phyloP scores from a whole-genome alignment of 164 flowering plant genomes.

The Chloranthus sessilifolius region DNA sequence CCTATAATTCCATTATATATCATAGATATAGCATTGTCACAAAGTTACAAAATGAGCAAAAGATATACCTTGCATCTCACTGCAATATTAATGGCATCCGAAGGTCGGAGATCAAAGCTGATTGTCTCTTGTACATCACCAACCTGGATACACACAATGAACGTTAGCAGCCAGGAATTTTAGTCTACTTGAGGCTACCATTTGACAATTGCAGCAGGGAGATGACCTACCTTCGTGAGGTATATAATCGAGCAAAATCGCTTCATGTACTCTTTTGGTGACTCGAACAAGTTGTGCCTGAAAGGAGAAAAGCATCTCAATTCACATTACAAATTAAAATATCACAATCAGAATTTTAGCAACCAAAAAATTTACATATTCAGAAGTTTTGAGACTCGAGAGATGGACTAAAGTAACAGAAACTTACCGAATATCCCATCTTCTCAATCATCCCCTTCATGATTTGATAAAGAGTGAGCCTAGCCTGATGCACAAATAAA shows the following conservation, averaged over 20 bases:
- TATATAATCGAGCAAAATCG: slow-evolving; percentile 88
- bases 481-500: slow-evolving; percentile 45
- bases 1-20: too few species aligned
- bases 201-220: too few species aligned
- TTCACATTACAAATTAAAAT: neutral
- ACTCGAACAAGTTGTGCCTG: slow-evolving; percentile 94
- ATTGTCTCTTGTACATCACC: too few species aligned
- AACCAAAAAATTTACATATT: neutral
- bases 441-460: slow-evolving; percentile 89
- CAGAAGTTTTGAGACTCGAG: neutral
- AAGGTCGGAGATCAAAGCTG: too few species aligned
- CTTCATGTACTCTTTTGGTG: slow-evolving; percentile 94
- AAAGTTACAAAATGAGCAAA: too few species aligned
- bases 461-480: slow-evolving; percentile 91
- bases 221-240: slow-evolving; percentile 68
- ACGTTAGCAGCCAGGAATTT: too few species aligned
- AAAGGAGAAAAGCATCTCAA: slow-evolving; percentile 5
- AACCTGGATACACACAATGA: too few species aligned
- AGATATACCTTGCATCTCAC: too few species aligned
- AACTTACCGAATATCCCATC: slow-evolving; percentile 83
- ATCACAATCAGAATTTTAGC: neutral
- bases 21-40: too few species aligned
- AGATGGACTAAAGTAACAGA: neutral
- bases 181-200: too few species aligned
- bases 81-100: too few species aligned